Evolutionary conservation across 768 basidiomycete genomes (phyloP).

Genomic region (Fibroporia radiculosa): DNA sequence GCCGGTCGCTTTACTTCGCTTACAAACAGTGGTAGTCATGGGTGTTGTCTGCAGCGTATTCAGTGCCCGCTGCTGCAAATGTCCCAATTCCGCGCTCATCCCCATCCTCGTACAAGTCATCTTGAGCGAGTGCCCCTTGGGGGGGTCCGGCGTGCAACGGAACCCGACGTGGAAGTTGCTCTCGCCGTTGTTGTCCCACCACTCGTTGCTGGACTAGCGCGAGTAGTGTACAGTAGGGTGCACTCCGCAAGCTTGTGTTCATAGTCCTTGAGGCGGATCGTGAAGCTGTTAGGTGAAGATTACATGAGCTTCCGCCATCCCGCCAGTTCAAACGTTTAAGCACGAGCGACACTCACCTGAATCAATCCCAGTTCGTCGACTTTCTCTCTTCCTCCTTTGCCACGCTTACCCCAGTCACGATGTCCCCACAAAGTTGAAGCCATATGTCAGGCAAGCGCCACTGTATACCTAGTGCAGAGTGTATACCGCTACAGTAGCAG

Average conservation of each 20-base stretch:
- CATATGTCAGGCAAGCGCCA: too few relatives aligned
- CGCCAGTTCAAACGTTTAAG: too few relatives aligned
- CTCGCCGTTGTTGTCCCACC: slow-evolving; percentile 90
- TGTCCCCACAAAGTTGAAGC: too few relatives aligned
- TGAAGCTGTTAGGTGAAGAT: slow-evolving; percentile 36
- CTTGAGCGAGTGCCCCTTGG: slow-evolving; percentile 6
- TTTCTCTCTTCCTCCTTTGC: slow-evolving; percentile 10
- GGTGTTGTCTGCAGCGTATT: slow-evolving; percentile 21
- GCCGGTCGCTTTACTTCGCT: neutral
- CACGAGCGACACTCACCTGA: slow-evolving; percentile 20
- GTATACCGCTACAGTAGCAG: too few relatives aligned
- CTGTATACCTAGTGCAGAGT: too few relatives aligned
- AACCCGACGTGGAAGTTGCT: slow-evolving; percentile 77
- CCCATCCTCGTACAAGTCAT: slow-evolving; percentile 6
- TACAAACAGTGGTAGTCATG: slow-evolving; percentile 11
- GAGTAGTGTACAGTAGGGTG: slow-evolving; percentile 53
- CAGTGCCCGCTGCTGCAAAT: slow-evolving; percentile 23
- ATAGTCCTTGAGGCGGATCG: slow-evolving; percentile 68
- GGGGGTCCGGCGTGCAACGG: slow-evolving; percentile 20
- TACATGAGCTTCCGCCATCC: too few relatives aligned
- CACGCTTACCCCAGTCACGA: slow-evolving; percentile 21
- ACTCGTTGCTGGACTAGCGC: slow-evolving; percentile 57
- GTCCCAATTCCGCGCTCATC: neutral
- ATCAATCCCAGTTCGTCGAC: slow-evolving; percentile 25
- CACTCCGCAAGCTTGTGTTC: slow-evolving; percentile 39